These are phyloP conservation scores for Penicillium flavigenum DNA, from an alignment of 495 filamentous ascomycete species.

Conservation along the genomic window DNA sequence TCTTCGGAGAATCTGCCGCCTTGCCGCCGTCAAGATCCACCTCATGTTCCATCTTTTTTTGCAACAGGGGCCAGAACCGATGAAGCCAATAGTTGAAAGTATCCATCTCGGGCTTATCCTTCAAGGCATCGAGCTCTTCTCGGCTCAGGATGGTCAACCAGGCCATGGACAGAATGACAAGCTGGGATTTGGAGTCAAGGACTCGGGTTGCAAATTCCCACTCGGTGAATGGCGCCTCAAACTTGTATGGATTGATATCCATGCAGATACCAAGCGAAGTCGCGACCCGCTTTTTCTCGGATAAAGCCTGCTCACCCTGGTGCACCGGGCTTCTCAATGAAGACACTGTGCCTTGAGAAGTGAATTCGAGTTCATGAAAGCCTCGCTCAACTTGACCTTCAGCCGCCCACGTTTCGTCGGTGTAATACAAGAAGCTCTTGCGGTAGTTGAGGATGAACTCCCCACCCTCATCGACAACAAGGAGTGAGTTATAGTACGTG, in stretches of 20 bases:
- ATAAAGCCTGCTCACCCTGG: neutral
- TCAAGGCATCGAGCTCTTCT: conserved; percentile 45
- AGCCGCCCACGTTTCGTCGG: conserved; percentile 85
- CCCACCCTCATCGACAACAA: conserved; percentile 73
- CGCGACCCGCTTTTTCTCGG: conserved; percentile 35
- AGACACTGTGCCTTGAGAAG: neutral
- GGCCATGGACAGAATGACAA: conserved; percentile 84
- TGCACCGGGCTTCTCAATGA: neutral
- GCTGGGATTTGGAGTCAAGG: conserved; percentile 60
- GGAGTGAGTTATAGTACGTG: conserved; percentile 75
- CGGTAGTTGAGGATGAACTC: conserved; percentile 78
- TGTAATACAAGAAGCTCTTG: conserved; percentile 87
- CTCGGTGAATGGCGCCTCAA: conserved; percentile 69
- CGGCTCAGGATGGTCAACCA: conserved; percentile 66
- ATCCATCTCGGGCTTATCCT: conserved; percentile 67
- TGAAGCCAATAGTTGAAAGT: conserved; percentile 91
- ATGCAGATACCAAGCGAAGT: conserved; percentile 88
- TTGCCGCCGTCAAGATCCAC: conserved; percentile 26
- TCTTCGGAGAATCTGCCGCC: conserved; percentile 31
- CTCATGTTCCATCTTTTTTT: conserved; percentile 43
- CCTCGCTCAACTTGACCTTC: conserved; percentile 66
- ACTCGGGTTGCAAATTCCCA: conserved; percentile 87
- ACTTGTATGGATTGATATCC: conserved; percentile 71
- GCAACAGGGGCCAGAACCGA: conserved; percentile 71
- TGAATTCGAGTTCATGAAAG: conserved; percentile 38